Evolutionary conservation across 768 basidiomycete genomes (phyloP).

Genomic region (Multifurca ochricompacta): DNA sequence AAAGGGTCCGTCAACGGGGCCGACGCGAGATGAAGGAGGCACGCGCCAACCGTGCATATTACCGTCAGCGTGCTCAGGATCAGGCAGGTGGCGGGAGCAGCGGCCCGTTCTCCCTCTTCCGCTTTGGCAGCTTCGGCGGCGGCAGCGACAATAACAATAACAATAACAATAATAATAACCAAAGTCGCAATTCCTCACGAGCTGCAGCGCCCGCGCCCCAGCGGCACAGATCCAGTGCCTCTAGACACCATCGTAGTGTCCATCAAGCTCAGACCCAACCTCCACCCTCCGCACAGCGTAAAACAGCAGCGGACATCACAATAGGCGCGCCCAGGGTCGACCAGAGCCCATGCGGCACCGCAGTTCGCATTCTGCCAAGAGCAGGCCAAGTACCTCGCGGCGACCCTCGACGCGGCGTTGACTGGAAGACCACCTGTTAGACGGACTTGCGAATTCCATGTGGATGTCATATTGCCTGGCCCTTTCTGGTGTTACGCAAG

Average conservation of each 20-base stretch:
- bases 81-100: neutral
- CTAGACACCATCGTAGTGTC: neutral
- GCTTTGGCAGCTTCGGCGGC: neutral
- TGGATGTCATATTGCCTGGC: constrained; percentile 1
- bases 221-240: neutral
- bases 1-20: constrained; percentile 17
- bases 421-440: neutral
- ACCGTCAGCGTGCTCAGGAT: neutral
- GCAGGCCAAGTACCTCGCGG: constrained; percentile 7
- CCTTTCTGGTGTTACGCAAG: constrained; percentile 4
- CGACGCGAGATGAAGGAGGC: constrained; percentile 21
- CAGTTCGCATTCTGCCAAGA: constrained; percentile 7
- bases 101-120: constrained; percentile 10
- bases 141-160: neutral
- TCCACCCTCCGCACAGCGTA: constrained; percentile 1
- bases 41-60: neutral
- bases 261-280: neutral
- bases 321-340: neutral
- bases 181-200: too few species aligned
- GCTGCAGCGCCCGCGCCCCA: neutral
- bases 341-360: constrained; percentile 4
- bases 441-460: neutral
- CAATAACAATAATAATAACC: neutral
- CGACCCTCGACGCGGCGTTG: constrained; percentile 11
- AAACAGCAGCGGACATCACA: neutral